Percentiles rank a stretch among this genome's conserved stretches.
phyloP scores from a whole-genome alignment of 495 filamentous ascomycete species.

The Penicillium odoratum region DNA sequence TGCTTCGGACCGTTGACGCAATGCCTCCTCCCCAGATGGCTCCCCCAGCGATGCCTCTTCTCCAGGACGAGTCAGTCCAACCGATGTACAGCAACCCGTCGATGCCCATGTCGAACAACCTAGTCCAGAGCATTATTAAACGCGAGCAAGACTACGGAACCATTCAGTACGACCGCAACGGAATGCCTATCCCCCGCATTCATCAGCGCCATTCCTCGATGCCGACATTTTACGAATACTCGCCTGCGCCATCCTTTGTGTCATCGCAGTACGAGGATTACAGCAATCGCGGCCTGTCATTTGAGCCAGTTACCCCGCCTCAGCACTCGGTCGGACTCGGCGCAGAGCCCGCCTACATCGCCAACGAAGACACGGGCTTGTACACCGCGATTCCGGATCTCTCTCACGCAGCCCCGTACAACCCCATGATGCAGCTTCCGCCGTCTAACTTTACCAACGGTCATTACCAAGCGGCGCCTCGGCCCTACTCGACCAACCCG shows the following conservation, averaged over 20 bases:
- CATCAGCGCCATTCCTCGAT: slow-evolving; percentile 94
- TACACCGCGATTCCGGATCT: slow-evolving; percentile 94
- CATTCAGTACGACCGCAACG: slow-evolving; percentile 87
- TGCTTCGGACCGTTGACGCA: slow-evolving; percentile 85
- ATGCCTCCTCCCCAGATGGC: slow-evolving; percentile 77
- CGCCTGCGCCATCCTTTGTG: slow-evolving; percentile 93
- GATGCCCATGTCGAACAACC: slow-evolving; percentile 60
- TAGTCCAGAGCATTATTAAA: slow-evolving; percentile 72
- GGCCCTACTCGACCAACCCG: slow-evolving; percentile 75
- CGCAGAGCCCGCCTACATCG: slow-evolving; percentile 91
- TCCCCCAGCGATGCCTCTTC: slow-evolving; percentile 67
- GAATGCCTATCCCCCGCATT: slow-evolving; percentile 74
- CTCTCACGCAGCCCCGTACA: slow-evolving; percentile 54
- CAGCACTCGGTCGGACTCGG: slow-evolving; percentile 78
- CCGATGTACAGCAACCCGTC: slow-evolving; percentile 63
- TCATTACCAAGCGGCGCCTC: slow-evolving; percentile 66
- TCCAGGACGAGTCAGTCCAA: slow-evolving; percentile 75
- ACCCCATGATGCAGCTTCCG: slow-evolving; percentile 87
- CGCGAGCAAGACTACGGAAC: slow-evolving; percentile 74
- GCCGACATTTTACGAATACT: slow-evolving; percentile 97
- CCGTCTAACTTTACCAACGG: slow-evolving; percentile 78
- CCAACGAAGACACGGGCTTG: slow-evolving; percentile 93
- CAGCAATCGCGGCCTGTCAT: slow-evolving; percentile 93
- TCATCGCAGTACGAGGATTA: slow-evolving; percentile 97
- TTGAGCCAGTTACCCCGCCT: slow-evolving; percentile 92